Conservation (phyloP, 1,139 yeast genomes). For the Geotrichum australiense region DNA sequence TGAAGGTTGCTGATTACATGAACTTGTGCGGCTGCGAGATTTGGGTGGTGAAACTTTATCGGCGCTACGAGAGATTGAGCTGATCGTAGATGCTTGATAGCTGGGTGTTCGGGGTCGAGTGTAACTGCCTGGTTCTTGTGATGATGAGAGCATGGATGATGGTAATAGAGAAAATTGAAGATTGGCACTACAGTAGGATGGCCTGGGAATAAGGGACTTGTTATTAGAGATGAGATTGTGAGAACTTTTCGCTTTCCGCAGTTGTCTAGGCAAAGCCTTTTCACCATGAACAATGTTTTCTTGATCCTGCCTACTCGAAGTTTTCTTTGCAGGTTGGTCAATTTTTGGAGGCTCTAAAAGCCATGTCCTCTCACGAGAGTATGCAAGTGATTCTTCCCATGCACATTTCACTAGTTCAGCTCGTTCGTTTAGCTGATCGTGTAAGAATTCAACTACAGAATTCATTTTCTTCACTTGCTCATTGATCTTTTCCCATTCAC, state of each 20-base stretch:
- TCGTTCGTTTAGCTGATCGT: slow-evolving; percentile 12
- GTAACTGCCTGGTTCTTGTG: neutral
- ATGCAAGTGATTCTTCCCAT: slow-evolving; percentile 15
- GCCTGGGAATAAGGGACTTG: neutral
- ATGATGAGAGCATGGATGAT: neutral
- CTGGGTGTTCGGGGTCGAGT: slow-evolving; percentile 1
- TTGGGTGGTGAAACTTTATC: too few relatives aligned
- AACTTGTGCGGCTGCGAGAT: too few relatives aligned
- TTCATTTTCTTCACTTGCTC: too few relatives aligned
- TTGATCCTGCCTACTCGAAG: neutral
- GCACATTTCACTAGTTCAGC: slow-evolving; percentile 8
- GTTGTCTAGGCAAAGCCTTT: neutral
- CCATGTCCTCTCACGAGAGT: neutral
- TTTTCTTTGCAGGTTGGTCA: neutral
- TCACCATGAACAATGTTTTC: neutral
- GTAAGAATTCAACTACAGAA: slow-evolving; percentile 7
- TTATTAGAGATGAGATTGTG: neutral
- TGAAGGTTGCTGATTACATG: too few relatives aligned
- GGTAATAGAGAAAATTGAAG: neutral
- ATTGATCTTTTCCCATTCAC: neutral
- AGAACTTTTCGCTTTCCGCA: neutral
- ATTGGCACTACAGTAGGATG: neutral
- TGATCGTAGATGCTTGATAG: slow-evolving; percentile 11
- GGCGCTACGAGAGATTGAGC: slow-evolving; percentile 9
- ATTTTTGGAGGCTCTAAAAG: neutral